Conservation (phyloP, 192 early-diverging fungal species). For the Linnemannia hyalina region DNA sequence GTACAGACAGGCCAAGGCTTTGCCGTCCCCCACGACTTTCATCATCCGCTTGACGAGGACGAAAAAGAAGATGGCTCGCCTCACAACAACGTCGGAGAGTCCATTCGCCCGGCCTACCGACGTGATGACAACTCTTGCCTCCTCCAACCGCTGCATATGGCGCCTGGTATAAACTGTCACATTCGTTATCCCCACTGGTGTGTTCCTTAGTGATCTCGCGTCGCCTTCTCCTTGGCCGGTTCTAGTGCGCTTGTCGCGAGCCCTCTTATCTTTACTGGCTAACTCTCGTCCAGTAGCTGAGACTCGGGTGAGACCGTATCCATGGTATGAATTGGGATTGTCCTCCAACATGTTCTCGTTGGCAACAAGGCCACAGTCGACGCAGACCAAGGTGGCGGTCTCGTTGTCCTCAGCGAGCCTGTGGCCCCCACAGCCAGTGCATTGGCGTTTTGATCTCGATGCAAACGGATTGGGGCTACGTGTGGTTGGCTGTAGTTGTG, state of each 20-base stretch:
- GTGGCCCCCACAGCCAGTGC: neutral
- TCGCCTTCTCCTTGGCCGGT: neutral
- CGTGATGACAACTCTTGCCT: neutral
- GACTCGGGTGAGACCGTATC: conserved; percentile 3
- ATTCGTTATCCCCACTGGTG: neutral
- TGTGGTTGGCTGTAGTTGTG: neutral
- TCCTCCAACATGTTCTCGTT: conserved; percentile 4
- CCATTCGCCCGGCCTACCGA: neutral
- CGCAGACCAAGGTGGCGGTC: conserved; percentile 9
- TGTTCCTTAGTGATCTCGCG: neutral
- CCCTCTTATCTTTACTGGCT: neutral
- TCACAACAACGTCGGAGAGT: neutral
- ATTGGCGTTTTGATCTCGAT: neutral
- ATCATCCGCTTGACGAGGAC: neutral
- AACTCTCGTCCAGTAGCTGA: neutral
- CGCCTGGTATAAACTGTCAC: neutral
- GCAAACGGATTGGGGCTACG: neutral
- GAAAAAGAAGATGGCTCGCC: neutral
- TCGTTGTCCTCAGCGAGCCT: neutral
- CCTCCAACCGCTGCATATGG: neutral
- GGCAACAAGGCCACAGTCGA: conserved; percentile 26
- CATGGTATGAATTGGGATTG: neutral
- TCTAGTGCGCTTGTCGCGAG: neutral
- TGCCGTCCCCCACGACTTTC: neutral
- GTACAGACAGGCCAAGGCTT: conserved; percentile 38